Evolutionary conservation across 139 green algal genomes (phyloP).

Genomic region (Coelastrella sp.): DNA sequence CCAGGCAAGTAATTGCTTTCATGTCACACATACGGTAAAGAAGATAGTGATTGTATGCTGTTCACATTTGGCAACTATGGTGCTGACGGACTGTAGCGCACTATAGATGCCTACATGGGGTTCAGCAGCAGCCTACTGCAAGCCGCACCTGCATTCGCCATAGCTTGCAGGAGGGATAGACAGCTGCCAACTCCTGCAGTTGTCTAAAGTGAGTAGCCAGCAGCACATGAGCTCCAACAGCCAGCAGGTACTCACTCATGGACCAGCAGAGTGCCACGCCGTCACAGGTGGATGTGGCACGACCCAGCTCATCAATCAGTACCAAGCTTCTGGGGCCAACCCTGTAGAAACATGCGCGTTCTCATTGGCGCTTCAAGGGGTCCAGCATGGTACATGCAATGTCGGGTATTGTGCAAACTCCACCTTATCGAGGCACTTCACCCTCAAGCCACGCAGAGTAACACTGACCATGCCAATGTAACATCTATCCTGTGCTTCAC

Average conservation of each 20-base stretch:
- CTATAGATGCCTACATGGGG: not conserved
- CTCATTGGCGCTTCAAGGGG: too few relatives aligned
- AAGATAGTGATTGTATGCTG: too few relatives aligned
- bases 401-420: too few relatives aligned
- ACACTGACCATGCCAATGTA: too few relatives aligned
- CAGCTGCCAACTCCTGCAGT: constrained; percentile 65
- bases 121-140: not conserved
- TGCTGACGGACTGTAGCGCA: not conserved
- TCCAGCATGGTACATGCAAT: too few relatives aligned
- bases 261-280: constrained; percentile 85
- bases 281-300: constrained; percentile 82
- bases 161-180: constrained; percentile 73
- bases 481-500: too few relatives aligned
- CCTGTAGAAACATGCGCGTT: too few relatives aligned
- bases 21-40: too few relatives aligned
- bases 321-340: constrained; percentile 63
- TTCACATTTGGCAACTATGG: too few relatives aligned
- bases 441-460: too few relatives aligned
- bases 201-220: constrained; percentile 84
- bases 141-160: constrained; percentile 72
- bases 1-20: not conserved
- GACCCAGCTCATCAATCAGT: constrained; percentile 88
- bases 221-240: constrained; percentile 58
- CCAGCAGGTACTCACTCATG: constrained; percentile 60
- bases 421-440: too few relatives aligned